Evolutionary conservation across 2,329 filamentous ascomycete genomes (phyloP).

Genomic region (Verticillium zaregamsianum): DNA sequence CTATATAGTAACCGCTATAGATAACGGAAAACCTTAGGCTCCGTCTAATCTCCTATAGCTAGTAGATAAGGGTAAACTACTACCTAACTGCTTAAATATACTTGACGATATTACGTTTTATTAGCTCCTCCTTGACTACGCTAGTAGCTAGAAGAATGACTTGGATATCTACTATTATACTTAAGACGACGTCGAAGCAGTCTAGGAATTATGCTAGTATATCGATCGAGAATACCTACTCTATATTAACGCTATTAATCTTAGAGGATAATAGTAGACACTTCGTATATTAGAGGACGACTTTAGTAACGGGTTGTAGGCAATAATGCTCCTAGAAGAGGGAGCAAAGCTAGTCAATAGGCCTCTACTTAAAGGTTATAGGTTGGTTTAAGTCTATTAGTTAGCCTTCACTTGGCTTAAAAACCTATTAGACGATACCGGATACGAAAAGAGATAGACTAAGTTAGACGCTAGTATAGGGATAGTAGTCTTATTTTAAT

Average conservation of each 20-base stretch:
- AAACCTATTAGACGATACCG: not conserved
- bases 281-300: not conserved
- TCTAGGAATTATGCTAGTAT: not conserved
- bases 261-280: not conserved
- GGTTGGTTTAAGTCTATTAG: not conserved
- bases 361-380: not conserved
- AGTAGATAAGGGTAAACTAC: too few species aligned
- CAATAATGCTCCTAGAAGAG: not conserved
- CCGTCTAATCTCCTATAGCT: too few species aligned
- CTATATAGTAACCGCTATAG: too few species aligned
- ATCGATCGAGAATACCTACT: not conserved
- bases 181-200: not conserved
- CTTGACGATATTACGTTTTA: not conserved
- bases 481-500: not conserved
- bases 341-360: not conserved
- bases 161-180: not conserved
- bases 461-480: not conserved
- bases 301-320: not conserved
- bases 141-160: not conserved
- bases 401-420: not conserved
- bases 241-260: not conserved
- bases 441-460: not conserved
- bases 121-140: not conserved
- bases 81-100: too few species aligned
- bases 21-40: too few species aligned